Base-by-base conservation (phyloP, 306 rosid genomes). In the Pachyrhizus erosus region DNA sequence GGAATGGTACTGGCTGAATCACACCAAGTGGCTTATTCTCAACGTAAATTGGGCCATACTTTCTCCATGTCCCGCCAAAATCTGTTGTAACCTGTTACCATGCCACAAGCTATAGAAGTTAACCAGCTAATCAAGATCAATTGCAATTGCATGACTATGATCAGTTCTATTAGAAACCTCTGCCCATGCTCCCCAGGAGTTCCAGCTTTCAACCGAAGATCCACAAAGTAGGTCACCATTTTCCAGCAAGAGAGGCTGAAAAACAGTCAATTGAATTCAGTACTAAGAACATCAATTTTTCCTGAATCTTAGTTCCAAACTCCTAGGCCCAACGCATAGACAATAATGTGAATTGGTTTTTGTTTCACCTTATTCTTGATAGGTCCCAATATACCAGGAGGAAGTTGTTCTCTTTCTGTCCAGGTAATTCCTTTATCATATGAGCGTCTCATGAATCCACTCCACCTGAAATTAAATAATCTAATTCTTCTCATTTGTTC, bases 111-210 rank as follows among this genome's bases (percentile, higher is more conserved):
- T 45, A 23, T 52, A 84, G 70, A 61, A 21, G 70, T 77, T 84
- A 84, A 43, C 23, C 54, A 48, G 48, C 14, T 73, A 20, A 48
- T 70, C 15, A 39, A 40, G 71, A 42, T 84, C 34, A 77, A 55
- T 58, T 39, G 58, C 21, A 62, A 42, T 71, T 46, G 64, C 31
- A 68, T 48, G 75, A 33, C 15, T 15, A 80, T 80, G 72, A 66
- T 72, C 13, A 57, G 69, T 65, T 37, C 60, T 31, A 65, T 54
- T 49, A 62, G 51, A 54, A 73, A 94, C 97, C 98, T 95, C 99
- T 67, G 94, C 84, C 99, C 99, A 95, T 74, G 99, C 86, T 15
- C 99, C 99, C 99, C 99, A 93, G 37, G 99, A 95, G 82, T 93
- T 93, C 98, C 98, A 95, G 84, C 97, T 95, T 87, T 95, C 98